These are phyloP conservation scores for Trichoderma gracile DNA, from an alignment of 2,329 filamentous ascomycete genomes.

Conservation along the genomic window DNA sequence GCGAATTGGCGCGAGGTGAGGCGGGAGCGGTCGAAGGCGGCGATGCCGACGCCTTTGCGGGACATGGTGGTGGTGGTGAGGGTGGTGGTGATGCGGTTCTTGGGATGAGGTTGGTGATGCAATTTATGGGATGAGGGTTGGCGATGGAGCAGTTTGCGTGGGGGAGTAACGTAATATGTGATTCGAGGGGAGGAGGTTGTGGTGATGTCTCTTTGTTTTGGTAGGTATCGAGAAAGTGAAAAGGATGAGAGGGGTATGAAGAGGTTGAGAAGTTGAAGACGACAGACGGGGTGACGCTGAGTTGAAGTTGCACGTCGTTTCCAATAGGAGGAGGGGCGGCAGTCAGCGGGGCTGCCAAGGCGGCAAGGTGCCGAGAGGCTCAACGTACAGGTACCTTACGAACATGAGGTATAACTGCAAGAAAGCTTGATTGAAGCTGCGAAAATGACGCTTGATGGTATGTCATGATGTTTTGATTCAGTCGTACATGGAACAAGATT, in stretches of 20 bases:
- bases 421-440: too few relatives aligned
- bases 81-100: not conserved
- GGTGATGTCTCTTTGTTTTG: too few relatives aligned
- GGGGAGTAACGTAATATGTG: too few relatives aligned
- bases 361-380: not conserved
- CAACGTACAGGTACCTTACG: not conserved
- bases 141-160: not conserved
- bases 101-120: not conserved
- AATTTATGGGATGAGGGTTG: not conserved
- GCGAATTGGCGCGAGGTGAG: constrained; percentile 88
- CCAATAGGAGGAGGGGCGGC: constrained; percentile 15
- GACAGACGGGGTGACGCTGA: not conserved
- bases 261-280: not conserved
- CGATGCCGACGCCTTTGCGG: constrained; percentile 84
- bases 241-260: not conserved
- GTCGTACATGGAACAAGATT: too few relatives aligned
- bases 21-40: constrained; percentile 81
- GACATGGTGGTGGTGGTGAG: constrained; percentile 50
- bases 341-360: constrained; percentile 13
- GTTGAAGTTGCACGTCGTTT: constrained; percentile 1
- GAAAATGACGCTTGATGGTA: not conserved
- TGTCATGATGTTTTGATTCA: too few relatives aligned
- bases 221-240: not conserved
- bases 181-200: too few relatives aligned
- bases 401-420: too few relatives aligned